Percentiles rank a stretch among this genome's conserved stretches.
phyloP scores from a whole-genome alignment of 768 basidiomycete genomes.

The Xanthoconium stramineum region DNA sequence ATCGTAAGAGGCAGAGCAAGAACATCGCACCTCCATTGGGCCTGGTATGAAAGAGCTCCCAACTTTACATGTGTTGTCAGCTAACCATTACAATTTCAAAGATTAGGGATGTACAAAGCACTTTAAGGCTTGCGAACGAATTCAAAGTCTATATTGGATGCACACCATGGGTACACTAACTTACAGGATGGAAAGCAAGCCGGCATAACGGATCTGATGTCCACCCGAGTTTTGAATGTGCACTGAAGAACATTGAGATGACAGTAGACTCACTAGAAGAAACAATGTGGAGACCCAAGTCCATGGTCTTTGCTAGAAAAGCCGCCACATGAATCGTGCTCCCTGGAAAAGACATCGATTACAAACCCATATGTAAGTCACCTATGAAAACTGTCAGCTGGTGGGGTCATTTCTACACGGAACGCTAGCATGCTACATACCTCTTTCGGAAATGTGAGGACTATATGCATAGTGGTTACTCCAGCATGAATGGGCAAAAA shows the following conservation, averaged over 20 bases:
- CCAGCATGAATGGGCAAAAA: background rate
- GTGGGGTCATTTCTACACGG: background rate
- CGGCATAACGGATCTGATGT: background rate
- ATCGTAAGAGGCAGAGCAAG: too few relatives aligned
- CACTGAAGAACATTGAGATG: too few relatives aligned
- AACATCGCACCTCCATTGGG: background rate
- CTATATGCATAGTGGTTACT: background rate
- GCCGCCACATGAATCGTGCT: too few relatives aligned
- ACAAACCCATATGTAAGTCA: constrained; percentile 4
- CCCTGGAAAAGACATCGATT: background rate
- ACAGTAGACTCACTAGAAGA: background rate
- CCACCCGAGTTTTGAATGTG: background rate
- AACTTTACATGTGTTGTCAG: background rate
- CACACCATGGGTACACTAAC: background rate
- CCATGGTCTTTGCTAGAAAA: background rate
- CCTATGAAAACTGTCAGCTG: background rate
- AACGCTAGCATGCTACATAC: background rate
- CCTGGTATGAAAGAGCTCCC: background rate
- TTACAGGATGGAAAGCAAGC: background rate
- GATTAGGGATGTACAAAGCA: background rate
- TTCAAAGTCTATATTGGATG: background rate
- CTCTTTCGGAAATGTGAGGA: background rate
- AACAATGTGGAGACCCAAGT: constrained; percentile 1
- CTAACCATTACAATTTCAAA: background rate
- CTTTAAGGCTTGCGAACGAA: background rate